Conservation (phyloP, 2,329 filamentous ascomycete genomes). For the Aspergillus latus region DNA sequence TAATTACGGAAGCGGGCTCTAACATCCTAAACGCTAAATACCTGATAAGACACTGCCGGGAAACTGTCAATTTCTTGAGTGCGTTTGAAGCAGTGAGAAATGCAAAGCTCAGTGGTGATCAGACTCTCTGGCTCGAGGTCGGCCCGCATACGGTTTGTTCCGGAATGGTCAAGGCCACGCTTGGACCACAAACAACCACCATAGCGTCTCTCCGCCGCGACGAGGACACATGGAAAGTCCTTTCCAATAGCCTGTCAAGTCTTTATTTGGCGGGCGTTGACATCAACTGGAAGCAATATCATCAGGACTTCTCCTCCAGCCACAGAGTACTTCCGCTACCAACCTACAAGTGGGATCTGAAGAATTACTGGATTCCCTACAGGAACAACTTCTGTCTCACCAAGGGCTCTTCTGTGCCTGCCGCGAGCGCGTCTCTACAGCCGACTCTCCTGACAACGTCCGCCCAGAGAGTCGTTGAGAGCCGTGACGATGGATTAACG, state of each 20-base stretch:
- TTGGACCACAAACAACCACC: slow-evolving; percentile 58
- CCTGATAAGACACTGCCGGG: slow-evolving; percentile 44
- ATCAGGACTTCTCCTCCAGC: slow-evolving; percentile 39
- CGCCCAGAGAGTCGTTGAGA: slow-evolving; percentile 34
- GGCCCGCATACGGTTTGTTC: slow-evolving; percentile 52
- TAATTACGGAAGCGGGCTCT: slow-evolving; percentile 55
- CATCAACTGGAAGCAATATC: slow-evolving; percentile 45
- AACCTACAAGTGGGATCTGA: slow-evolving; percentile 41
- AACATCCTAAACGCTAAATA: slow-evolving; percentile 49
- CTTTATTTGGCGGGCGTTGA: slow-evolving; percentile 41
- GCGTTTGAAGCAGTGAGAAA: slow-evolving; percentile 36
- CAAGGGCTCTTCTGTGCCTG: slow-evolving; percentile 32
- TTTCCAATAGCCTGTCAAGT: slow-evolving; percentile 36
- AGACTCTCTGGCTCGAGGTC: slow-evolving; percentile 70
- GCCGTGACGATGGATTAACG: slow-evolving; percentile 22
- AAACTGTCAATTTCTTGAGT: slow-evolving; percentile 48
- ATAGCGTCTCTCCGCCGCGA: slow-evolving; percentile 42
- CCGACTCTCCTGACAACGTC: slow-evolving; percentile 29
- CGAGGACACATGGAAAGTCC: slow-evolving; percentile 46
- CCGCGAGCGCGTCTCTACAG: slow-evolving; percentile 19
- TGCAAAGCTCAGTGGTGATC: slow-evolving; percentile 58
- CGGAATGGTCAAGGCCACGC: slow-evolving; percentile 53
- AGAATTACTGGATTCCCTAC: slow-evolving; percentile 44
- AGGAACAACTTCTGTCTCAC: slow-evolving; percentile 37
- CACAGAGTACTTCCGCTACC: slow-evolving; percentile 38